Evolutionary conservation across 192 early-diverging fungal genomes (phyloP), one percentile per base, ranked within the genome.

Genomic region (Umbelopsis ramanniana): DNA sequence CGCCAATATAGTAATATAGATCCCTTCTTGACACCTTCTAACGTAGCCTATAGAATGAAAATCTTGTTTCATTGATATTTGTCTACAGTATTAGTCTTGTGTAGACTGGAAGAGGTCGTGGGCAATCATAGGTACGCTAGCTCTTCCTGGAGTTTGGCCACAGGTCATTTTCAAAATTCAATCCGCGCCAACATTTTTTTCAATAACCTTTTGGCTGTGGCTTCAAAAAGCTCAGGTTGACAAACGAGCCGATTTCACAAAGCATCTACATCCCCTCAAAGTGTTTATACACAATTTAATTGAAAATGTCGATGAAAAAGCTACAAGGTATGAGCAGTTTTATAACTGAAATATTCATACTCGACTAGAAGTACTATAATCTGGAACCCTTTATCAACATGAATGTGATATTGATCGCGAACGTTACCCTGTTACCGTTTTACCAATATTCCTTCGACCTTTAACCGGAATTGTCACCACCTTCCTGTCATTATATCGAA

Each of bases 271-370:
- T 26, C 33, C 14, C 15, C 33, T 63, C 57, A 63, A 15, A 63
- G 29, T 14, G 12, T 37, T 63, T 37, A 63, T 35, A 35, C 57
- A 63, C 57, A 11, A 37, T n/a, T 63, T 63, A 35, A 29, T 63
- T 63, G 15, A 71, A 71, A 24, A 75, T 75, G 74, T 69, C 74
- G 15, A 75, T 75, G 74, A 75, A 75, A 71, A 75, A 75, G 55
- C 23, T 75, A 21, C 74, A 75, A 55, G 68, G 74, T 75, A 71
- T 50, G 68, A 21, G 15, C 6, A 1, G 17, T 9, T n/a, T 24
- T 8, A 29, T 14, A 35, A 47, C n/a, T 24, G 21, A 12, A 37
- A 24, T 47, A 47, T 48, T 22, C 23, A 23, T 6, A 63, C 12
- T n/a, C 19, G 6, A 23, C 43, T n/a, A 23, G 43, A 15, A 66